Base-by-base conservation (phyloP, 2,329 filamentous ascomycete species). In the Coleophoma cylindrospora region DNA sequence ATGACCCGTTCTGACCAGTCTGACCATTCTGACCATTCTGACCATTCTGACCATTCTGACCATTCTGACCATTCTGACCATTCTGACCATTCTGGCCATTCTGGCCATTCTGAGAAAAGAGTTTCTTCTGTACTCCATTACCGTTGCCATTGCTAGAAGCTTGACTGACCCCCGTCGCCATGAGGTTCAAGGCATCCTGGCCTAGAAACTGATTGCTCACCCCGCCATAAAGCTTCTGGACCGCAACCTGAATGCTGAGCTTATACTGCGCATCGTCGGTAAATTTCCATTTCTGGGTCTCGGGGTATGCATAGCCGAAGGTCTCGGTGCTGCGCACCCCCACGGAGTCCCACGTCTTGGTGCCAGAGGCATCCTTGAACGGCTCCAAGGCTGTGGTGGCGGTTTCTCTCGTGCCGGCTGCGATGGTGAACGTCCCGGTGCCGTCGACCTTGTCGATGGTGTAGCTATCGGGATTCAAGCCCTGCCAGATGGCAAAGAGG, bases 261-360 rank as follows among this genome's bases (percentile, higher is more conserved):
- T 55, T 43, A 50, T 62, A 62, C 2, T 54, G 49, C 6, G 45
- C 38, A 3, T 45, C 27, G 11, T 38, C 56, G 8, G 21, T 17
- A 27, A 56, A 61, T 12, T 48, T 48, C 59, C 57, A 61, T 27
- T 44, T 45, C 33, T 57, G 53, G 33, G 83, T 78, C 57, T 92
- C 89, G 0, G 81, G 74, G 62, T 95, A 95, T 0, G 81, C 83
- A 64, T 94, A 94, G 13, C 84, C 84, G 65, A 94, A 86, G 2
- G 70, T 59, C 17, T 41, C n/a, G 3, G 53, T 60, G 3, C 45
- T 17, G 15, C 54, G 54, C 13, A 55, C 54, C 7, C 33, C 45
- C 3, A 56, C 47, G 2, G 57, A 54, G 6, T 50, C 58, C 55
- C 56, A 61, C 37, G 53, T 59, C 3, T 52, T 54, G 2, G 21